phyloP scores from a whole-genome alignment of 352 stramenopile species.

The Globisporangium splendens region DNA sequence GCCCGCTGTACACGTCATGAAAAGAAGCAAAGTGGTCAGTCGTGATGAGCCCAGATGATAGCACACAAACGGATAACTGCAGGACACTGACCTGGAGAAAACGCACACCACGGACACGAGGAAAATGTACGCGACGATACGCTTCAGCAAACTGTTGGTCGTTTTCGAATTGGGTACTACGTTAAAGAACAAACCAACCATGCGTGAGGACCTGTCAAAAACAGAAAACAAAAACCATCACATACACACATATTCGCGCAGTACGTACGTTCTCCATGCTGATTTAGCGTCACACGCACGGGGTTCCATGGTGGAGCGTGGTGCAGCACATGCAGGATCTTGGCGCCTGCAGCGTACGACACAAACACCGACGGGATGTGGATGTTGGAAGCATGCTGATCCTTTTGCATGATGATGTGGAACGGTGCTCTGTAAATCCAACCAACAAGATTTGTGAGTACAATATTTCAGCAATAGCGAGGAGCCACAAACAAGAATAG shows the following conservation, averaged over 20 bases:
- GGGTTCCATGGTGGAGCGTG: conserved; percentile 48
- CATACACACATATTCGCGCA: not conserved
- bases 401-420: conserved; percentile 85
- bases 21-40: not conserved
- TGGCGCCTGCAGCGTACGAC: conserved; percentile 58
- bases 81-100: conserved; percentile 44
- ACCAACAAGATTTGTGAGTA: conserved; percentile 4
- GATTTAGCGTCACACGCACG: conserved; percentile 52
- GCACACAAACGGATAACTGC: not conserved
- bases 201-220: no score
- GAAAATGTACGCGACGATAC: conserved; percentile 70
- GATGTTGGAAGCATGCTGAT: conserved; percentile 62
- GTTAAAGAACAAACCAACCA: conserved; percentile 1
- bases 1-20: conserved; percentile 20
- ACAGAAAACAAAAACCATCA: not conserved
- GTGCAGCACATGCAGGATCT: conserved; percentile 36
- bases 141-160: conserved; percentile 61
- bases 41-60: not conserved
- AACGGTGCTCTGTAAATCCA: conserved; percentile 41
- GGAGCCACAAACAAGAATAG: not conserved
- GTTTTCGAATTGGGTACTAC: conserved; percentile 51
- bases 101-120: conserved; percentile 75
- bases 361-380: conserved; percentile 74
- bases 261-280: conserved; percentile 53
- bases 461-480: not conserved